A percentile compares a stretch with the other conserved stretches of the same genome.
These are phyloP conservation scores for Fusarium neocosmosporiellum DNA, from an alignment of 2,329 filamentous ascomycete species.

Conservation along the genomic window DNA sequence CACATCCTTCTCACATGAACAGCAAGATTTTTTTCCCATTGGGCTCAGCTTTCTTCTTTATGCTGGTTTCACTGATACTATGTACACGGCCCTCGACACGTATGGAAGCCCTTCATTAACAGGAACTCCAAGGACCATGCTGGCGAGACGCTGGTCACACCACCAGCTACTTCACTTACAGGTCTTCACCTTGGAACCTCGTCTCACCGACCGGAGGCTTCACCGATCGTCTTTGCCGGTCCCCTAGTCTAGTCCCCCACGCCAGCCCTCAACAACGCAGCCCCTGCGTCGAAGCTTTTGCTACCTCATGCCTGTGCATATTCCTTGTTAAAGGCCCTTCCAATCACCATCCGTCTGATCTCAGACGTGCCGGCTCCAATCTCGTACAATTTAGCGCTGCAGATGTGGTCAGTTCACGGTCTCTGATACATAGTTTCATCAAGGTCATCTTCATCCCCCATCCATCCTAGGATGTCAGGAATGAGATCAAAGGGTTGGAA, in stretches of 20 bases:
- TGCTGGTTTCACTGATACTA: neutral
- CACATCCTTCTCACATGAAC: neutral
- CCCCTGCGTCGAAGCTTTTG: neutral
- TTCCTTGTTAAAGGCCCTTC: conserved; percentile 89
- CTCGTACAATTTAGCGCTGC: conserved; percentile 83
- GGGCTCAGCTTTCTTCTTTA: neutral
- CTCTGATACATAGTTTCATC: neutral
- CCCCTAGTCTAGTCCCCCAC: neutral
- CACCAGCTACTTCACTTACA: conserved; percentile 4
- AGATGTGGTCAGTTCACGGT: conserved; percentile 43
- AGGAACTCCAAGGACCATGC: conserved; percentile 1
- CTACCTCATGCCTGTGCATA: conserved; percentile 60
- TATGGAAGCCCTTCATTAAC: neutral
- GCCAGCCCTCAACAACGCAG: neutral
- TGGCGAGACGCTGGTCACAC: conserved; percentile 13
- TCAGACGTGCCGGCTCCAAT: conserved; percentile 98
- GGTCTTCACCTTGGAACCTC: neutral
- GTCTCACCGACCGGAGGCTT: neutral
- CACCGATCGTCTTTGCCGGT: neutral
- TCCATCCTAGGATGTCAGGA: neutral
- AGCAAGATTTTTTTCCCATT: neutral
- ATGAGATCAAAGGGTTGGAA: neutral
- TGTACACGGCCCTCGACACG: neutral
- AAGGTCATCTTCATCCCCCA: neutral
- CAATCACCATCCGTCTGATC: conserved; percentile 93